A percentile compares a stretch with the other conserved stretches of the same genome.
These are phyloP conservation scores for Penicillium mononematosum DNA, from an alignment of 495 filamentous ascomycete species.

Conservation along the genomic window DNA sequence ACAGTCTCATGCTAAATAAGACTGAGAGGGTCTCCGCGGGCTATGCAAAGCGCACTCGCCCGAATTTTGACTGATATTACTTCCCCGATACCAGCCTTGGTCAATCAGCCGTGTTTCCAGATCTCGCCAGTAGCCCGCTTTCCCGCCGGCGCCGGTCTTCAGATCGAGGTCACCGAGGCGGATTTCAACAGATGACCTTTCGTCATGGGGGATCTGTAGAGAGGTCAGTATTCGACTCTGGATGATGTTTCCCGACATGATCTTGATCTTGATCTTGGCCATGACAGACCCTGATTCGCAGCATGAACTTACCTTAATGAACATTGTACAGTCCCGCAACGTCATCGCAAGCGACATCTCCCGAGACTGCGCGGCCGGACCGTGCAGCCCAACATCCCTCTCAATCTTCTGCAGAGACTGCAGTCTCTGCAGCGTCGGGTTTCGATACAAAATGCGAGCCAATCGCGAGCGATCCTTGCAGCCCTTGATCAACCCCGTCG, in stretches of 20 bases:
- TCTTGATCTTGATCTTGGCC: background rate
- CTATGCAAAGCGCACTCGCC: constrained; percentile 38
- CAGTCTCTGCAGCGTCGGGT: constrained; percentile 37
- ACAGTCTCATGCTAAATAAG: background rate
- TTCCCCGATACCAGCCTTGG: constrained; percentile 71
- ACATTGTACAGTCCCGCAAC: constrained; percentile 82
- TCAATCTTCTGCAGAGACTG: constrained; percentile 35
- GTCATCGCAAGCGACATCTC: constrained; percentile 71
- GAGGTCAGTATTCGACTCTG: constrained; percentile 3
- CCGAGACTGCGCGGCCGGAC: constrained; percentile 31
- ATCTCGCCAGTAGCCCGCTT: constrained; percentile 69
- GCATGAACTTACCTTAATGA: constrained; percentile 56
- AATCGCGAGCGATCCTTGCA: constrained; percentile 38
- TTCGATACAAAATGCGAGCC: constrained; percentile 38
- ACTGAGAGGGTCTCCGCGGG: constrained; percentile 10
- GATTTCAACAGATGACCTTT: constrained; percentile 57
- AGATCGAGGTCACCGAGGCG: constrained; percentile 84
- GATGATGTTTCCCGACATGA: background rate
- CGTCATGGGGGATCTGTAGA: constrained; percentile 29
- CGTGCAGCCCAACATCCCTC: constrained; percentile 39
- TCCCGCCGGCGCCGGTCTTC: constrained; percentile 68
- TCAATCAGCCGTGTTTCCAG: constrained; percentile 61
- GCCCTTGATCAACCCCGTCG: constrained; percentile 37
- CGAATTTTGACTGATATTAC: constrained; percentile 25
- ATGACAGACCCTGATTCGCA: background rate